phyloP scores from a whole-genome alignment of 306 rosid species.

The Dalbergia oliveri region DNA sequence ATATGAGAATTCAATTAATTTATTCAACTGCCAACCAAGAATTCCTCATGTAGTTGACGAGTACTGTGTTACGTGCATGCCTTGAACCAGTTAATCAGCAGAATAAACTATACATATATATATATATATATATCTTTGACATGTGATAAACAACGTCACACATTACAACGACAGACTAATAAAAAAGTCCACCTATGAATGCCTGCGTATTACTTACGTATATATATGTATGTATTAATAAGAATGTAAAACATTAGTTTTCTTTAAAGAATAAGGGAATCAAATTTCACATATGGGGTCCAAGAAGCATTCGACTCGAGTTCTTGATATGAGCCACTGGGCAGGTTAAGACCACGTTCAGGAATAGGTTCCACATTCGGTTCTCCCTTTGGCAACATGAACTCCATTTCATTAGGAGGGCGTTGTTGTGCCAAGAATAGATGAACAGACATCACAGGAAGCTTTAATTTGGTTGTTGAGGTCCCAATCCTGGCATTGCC shows the following conservation, averaged over 20 bases:
- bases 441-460: conserved; percentile 69
- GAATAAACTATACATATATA: conserved; percentile 48
- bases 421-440: conserved; percentile 69
- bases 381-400: conserved; percentile 87
- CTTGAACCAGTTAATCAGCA: conserved; percentile 32
- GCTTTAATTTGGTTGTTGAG: conserved; percentile 65
- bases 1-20: neutral
- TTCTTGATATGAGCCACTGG: conserved; percentile 80
- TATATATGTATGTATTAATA: conserved; percentile 32
- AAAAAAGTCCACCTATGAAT: conserved; percentile 46
- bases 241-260: conserved; percentile 43
- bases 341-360: conserved; percentile 65
- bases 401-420: conserved; percentile 66
- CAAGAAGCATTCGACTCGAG: conserved; percentile 90
- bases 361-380: conserved; percentile 75
- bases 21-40: neutral
- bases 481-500: conserved; percentile 71
- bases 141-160: conserved; percentile 44
- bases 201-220: conserved; percentile 43
- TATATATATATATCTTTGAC: conserved; percentile 46
- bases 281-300: conserved; percentile 76
- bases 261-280: conserved; percentile 51
- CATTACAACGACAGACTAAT: conserved; percentile 39
- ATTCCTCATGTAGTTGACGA: conserved; percentile 12
- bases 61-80: neutral